Evolutionary conservation across 2,329 filamentous ascomycete species (phyloP), one percentile per base, ranked within the genome.

Genomic region (Davidsoniella neocaledoniae): DNA sequence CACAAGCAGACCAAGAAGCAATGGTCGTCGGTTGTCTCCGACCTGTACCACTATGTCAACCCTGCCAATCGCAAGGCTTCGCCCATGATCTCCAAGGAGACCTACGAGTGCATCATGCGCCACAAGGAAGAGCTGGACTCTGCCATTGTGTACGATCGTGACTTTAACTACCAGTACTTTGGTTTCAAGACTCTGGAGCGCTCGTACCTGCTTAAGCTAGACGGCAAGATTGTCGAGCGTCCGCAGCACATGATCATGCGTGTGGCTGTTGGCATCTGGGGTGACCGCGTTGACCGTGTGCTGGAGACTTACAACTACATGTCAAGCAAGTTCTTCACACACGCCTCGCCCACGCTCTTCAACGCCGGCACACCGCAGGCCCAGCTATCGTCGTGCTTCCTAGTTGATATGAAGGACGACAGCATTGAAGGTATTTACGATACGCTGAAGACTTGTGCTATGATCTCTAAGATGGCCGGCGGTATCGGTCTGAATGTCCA

Each of bases 1-100:
- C 91, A 98, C 81, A 98, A 98, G 72, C 91, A 98, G 76, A 98
- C 91, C 56, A 96, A 96, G 78, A 98, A 98, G 76, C 90, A 96
- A 65, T 98, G 93, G 73, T 96, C 91, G n/a, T 74, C 86, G 46
- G 91, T 98, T 53, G 77, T 98, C 59, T 81, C 79, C 59, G 91
- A 98, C 61, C 79, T 98, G 40, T 95, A 90, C 70, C 76, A 91
- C 71, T 98, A 95, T 66, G 72, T 94, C 67, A 98, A 98, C 71
- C 87, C 90, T 55, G 94, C 86, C 71, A 98, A 94, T 67, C 70
- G 72, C 55, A 81, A 74, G 58, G 64, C 74, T 6, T 90, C 88
- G 46, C 90, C 91, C 51, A 98, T 98, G 91, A 96, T 98, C 62
- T 87, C 90, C 41, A 71, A 90, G 61, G 73, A 83, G 58, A 93